Evolutionary conservation across 495 filamentous ascomycete genomes (phyloP).

Genomic region (Pyronema omphalodes): DNA sequence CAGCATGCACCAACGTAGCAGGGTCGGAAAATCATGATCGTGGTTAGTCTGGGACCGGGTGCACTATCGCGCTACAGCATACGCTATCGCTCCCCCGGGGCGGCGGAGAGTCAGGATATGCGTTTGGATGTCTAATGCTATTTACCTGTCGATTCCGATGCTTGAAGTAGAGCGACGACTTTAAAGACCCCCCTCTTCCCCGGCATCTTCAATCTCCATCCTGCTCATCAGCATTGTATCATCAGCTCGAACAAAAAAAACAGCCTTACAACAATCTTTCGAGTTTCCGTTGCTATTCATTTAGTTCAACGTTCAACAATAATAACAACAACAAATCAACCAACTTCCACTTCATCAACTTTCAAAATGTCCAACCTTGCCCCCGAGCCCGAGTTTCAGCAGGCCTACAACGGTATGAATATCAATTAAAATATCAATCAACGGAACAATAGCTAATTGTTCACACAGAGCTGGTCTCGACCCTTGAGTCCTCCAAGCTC

Average conservation of each 20-base stretch:
- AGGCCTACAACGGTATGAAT: slow-evolving; percentile 79
- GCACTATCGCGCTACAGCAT: background rate
- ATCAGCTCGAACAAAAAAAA: background rate
- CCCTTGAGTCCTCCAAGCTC: slow-evolving; percentile 80
- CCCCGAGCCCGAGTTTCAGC: slow-evolving; percentile 91
- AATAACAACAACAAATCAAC: background rate
- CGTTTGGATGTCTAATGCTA: background rate
- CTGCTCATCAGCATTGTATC: background rate
- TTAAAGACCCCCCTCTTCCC: slow-evolving; percentile 1
- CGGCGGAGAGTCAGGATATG: background rate
- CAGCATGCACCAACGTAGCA: background rate
- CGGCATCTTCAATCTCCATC: background rate
- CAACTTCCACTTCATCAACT: background rate
- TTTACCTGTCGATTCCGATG: slow-evolving; percentile 1
- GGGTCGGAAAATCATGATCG: background rate
- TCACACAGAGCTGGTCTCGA: slow-evolving; percentile 65
- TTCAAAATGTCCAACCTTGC: slow-evolving; percentile 64
- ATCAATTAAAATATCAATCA: too few relatives aligned
- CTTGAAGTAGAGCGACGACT: background rate
- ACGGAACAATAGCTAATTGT: slow-evolving; percentile 7
- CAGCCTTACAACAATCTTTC: background rate
- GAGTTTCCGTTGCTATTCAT: background rate
- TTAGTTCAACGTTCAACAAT: background rate
- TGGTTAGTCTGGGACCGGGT: background rate
- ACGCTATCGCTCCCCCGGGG: background rate